These are phyloP conservation scores for Apiotrichum porosum DNA, from an alignment of 1,284 basidiomycete genomes.

Conservation along the genomic window DNA sequence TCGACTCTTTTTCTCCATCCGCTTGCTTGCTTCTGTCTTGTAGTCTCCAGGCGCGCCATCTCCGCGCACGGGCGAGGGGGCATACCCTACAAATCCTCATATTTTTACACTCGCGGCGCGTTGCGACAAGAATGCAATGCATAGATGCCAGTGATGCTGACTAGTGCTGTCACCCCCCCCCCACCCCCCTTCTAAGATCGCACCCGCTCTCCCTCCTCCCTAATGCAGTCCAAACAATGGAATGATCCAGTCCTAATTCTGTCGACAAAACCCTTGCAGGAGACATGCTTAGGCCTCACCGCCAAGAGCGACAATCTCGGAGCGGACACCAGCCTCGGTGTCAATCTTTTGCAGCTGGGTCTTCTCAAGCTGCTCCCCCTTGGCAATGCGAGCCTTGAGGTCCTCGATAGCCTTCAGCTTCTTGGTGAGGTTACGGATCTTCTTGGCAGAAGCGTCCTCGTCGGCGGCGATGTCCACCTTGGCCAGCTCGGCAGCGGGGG, in stretches of 20 bases:
- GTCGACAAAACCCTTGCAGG: no score
- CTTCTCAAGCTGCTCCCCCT: conserved; percentile 83
- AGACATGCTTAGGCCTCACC: conserved; percentile 19
- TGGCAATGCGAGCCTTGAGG: conserved; percentile 78
- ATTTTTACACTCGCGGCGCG: no score
- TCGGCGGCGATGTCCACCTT: conserved; percentile 50
- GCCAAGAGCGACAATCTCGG: conserved; percentile 63
- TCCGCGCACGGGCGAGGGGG: no score
- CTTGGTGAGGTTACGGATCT: conserved; percentile 88
- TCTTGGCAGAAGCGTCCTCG: conserved; percentile 79
- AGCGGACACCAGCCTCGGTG: conserved; percentile 72
- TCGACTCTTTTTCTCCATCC: neutral
- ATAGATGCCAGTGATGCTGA: conserved; percentile 9
- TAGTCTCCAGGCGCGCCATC: no score
- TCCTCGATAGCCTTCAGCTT: conserved; percentile 94
- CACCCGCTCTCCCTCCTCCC: no score
- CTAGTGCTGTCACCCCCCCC: no score
- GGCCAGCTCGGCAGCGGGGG: conserved; percentile 25
- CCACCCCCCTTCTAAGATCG: no score
- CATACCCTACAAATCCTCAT: no score
- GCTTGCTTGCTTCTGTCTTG: neutral
- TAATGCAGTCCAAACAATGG: no score
- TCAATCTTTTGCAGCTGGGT: conserved; percentile 96
- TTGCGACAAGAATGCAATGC: conserved; percentile 21
- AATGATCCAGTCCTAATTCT: no score